A percentile compares a stretch with the other conserved stretches of the same genome.
These are phyloP conservation scores for Skeletonema grethae DNA, from an alignment of 108 stramenopile species.

Conservation along the genomic window DNA sequence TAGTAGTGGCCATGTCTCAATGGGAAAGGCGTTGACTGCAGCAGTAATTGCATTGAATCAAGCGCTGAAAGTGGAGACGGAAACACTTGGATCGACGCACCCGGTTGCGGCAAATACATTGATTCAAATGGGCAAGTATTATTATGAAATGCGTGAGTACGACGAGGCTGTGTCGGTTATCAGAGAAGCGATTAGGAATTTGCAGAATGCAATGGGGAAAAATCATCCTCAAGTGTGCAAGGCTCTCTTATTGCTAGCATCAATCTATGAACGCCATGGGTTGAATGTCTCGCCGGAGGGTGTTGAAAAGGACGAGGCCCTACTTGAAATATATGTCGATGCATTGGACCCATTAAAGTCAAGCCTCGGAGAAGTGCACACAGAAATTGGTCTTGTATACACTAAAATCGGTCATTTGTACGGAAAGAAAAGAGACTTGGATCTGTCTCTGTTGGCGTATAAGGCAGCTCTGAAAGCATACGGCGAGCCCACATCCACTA, in stretches of 20 bases:
- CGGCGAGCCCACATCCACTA: conserved; percentile 30
- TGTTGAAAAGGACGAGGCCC: conserved; percentile 25
- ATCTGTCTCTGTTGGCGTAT: conserved; percentile 28
- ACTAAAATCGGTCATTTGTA: conserved; percentile 44
- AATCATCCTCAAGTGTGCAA: conserved; percentile 45
- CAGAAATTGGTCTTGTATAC: conserved; percentile 37
- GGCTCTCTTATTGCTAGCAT: conserved; percentile 30
- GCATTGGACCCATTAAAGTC: conserved; percentile 42
- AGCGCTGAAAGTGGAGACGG: conserved; percentile 28
- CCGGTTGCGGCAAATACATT: conserved; percentile 35
- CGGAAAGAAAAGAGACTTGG: conserved; percentile 32
- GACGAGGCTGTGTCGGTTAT: conserved; percentile 41
- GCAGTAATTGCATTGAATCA: conserved; percentile 24
- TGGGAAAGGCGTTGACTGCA: conserved; percentile 31
- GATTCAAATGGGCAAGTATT: conserved; percentile 41
- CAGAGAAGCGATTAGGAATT: conserved; percentile 24
- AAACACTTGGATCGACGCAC: conserved; percentile 31
- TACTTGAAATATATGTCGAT: conserved; percentile 44
- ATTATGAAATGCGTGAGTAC: conserved; percentile 45
- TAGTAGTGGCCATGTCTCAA: neutral
- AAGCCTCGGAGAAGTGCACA: conserved; percentile 27
- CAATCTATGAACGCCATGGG: conserved; percentile 41
- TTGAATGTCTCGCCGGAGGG: conserved; percentile 29
- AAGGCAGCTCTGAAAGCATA: conserved; percentile 41
- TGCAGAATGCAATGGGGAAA: conserved; percentile 26